phyloP scores from a whole-genome alignment of 495 filamentous ascomycete genomes.

The Arthonia radiata region DNA sequence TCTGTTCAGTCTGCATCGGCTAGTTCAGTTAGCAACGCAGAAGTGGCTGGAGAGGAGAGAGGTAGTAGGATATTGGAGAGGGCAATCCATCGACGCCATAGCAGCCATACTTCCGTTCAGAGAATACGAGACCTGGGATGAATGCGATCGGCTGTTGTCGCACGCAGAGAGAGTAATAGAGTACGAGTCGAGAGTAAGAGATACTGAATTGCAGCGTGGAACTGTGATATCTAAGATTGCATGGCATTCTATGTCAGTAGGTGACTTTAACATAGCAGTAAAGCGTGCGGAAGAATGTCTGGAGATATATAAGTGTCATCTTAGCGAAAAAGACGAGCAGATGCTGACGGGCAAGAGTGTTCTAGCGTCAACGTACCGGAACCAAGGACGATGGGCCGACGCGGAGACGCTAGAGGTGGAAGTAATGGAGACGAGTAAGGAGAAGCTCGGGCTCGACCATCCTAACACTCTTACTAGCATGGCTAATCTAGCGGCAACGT shows the following conservation, averaged over 20 bases:
- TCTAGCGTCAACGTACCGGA: slow-evolving; percentile 11
- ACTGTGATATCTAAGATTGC: no score
- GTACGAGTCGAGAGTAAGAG: no score
- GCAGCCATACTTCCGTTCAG: slow-evolving; percentile 1
- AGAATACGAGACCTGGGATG: slow-evolving; percentile 4
- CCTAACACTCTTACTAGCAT: slow-evolving; percentile 14
- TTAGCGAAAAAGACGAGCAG: no score
- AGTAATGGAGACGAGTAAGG: slow-evolving; percentile 8
- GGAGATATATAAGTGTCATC: no score
- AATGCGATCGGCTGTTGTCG: slow-evolving; percentile 3
- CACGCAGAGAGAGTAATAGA: slow-evolving; percentile 3
- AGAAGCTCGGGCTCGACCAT: slow-evolving; percentile 13
- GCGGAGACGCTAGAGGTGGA: slow-evolving; percentile 14
- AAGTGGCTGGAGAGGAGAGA: slow-evolving; percentile 4
- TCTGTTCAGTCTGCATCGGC: slow-evolving; percentile 4
- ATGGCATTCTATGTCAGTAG: no score
- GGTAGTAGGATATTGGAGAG: slow-evolving; percentile 2
- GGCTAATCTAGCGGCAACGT: slow-evolving; percentile 8
- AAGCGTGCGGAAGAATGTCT: no score
- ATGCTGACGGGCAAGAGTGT: slow-evolving; percentile 14
- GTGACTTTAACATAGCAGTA: no score
- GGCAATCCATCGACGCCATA: slow-evolving; percentile 3
- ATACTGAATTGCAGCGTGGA: no score
- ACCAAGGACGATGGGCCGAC: slow-evolving; percentile 15
- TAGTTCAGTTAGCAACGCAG: slow-evolving; percentile 6